A percentile compares a stretch with the other conserved stretches of the same genome.
These are phyloP conservation scores for Ceratobasidium sp. DNA, from an alignment of 1,284 basidiomycete species.

Conservation along the genomic window DNA sequence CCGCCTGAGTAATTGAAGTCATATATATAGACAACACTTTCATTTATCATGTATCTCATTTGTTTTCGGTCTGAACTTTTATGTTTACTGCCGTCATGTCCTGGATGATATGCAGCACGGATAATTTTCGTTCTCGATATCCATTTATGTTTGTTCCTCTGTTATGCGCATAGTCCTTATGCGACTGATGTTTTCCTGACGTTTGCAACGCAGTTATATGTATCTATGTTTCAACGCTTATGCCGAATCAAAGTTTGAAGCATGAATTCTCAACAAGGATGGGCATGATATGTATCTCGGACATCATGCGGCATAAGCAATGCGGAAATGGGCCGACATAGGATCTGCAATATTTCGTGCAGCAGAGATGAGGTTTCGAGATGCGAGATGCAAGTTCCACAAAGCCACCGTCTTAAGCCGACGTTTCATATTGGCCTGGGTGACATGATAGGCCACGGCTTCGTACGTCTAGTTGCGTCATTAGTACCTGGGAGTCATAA, in stretches of 20 bases:
- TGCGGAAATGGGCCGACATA: conserved; percentile 57
- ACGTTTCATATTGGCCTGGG: conserved; percentile 83
- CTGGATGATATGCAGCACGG: conserved; percentile 12
- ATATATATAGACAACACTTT: too few species aligned
- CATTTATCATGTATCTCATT: too few species aligned
- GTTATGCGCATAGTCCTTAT: background rate
- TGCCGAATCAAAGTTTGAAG: background rate
- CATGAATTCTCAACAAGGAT: background rate
- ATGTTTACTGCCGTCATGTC: conserved; percentile 5
- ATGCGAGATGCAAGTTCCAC: conserved; percentile 80
- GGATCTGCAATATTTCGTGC: conserved; percentile 66
- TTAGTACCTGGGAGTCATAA: conserved; percentile 7
- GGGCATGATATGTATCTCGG: background rate
- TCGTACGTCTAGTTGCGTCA: conserved; percentile 70
- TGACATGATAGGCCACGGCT: conserved; percentile 91
- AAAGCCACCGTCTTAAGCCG: conserved; percentile 85
- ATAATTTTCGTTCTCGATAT: conserved; percentile 19
- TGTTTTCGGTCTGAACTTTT: conserved; percentile 2
- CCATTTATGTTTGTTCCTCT: conserved; percentile 1
- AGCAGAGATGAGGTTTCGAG: conserved; percentile 67
- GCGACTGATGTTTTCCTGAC: background rate
- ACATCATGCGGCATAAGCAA: conserved; percentile 43
- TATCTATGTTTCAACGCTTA: conserved; percentile 4
- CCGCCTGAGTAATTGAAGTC: background rate
- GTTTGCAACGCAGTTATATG: background rate